phyloP scores from a whole-genome alignment of 139 green algal species.

The Chlorella vulgaris region DNA sequence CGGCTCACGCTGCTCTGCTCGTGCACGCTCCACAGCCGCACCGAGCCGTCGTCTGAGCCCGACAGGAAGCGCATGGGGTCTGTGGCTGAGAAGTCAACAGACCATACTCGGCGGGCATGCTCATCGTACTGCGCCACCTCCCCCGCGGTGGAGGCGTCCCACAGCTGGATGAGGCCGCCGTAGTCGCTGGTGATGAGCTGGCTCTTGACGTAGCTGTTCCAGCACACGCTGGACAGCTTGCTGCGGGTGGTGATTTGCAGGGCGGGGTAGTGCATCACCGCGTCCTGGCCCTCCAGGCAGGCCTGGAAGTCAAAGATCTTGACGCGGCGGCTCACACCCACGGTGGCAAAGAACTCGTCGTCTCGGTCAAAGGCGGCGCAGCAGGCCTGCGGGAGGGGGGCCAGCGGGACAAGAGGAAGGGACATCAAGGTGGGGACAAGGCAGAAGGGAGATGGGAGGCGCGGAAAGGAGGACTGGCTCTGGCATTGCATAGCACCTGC shows the following conservation, averaged over 20 bases:
- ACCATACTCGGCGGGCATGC: slow-evolving; percentile 78
- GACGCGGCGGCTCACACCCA: slow-evolving; percentile 76
- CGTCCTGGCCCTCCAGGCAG: slow-evolving; percentile 49
- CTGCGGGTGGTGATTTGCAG: slow-evolving; percentile 41
- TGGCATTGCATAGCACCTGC: too few relatives aligned
- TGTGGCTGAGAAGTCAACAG: slow-evolving; percentile 63
- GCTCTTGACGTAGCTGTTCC: slow-evolving; percentile 82
- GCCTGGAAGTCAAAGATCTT: slow-evolving; percentile 64
- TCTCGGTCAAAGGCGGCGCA: slow-evolving; percentile 82
- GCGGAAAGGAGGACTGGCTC: too few relatives aligned
- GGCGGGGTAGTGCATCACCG: slow-evolving; percentile 66
- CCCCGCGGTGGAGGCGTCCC: slow-evolving; percentile 54
- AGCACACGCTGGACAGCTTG: slow-evolving; percentile 76
- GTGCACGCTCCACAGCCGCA: slow-evolving; percentile 75
- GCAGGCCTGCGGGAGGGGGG: slow-evolving; percentile 28
- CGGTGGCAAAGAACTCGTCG: slow-evolving; percentile 90
- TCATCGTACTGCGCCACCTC: slow-evolving; percentile 60
- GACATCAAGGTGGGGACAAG: not conserved
- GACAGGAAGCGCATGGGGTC: slow-evolving; percentile 71
- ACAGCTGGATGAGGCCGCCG: slow-evolving; percentile 71
- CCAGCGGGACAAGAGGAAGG: not conserved
- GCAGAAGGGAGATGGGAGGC: not conserved
- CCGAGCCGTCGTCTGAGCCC: slow-evolving; percentile 36
- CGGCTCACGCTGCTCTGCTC: slow-evolving; percentile 48
- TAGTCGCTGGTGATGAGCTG: slow-evolving; percentile 72